Base-by-base conservation (phyloP, 305 asterid genomes). In the Fraxinus nigra region DNA sequence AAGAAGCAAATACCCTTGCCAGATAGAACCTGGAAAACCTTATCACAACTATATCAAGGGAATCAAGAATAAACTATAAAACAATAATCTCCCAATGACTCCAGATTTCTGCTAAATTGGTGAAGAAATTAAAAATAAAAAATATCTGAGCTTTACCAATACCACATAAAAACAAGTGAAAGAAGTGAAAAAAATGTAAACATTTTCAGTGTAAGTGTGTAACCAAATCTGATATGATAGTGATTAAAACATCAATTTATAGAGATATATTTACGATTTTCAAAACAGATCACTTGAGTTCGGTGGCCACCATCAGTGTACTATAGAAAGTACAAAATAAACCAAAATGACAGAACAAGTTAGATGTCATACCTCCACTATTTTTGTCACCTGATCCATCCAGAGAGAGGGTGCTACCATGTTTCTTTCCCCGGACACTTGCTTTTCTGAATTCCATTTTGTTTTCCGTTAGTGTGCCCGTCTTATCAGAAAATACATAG, bases 391-490 rank as follows among this genome's bases (percentile, higher is more conserved):
- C 87, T 72, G 87, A 80, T 32, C 78, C 91, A 86, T 83, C 87
- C 79, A 85, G 77, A 51, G 86, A 80, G 80, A 74, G 75, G 74
- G 89, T 75, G 69, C 82, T 84, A 76, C 92, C 94, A 83, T 92
- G 94, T 83, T 84, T 89, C 86, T 85, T 89, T 78, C 99, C 99
- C 89, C 91, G 90, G 54, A 97, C 90, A 86, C 97, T 91, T 56
- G 98, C 97, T 85, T 91, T 89, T 89, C 90, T 89, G 85, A 97
- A 97, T 86, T 93, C 99, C 99, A 97, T 97, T 92, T 94, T 94
- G 90, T 97, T 97, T 88, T 97, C 99, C 54, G 99, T 94, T 51
- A 96, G 91, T 14, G 99, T 96, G 82, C 98, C 99, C 0, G 99
- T 96, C 90, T 96, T 94, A 87, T 96, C 99, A 35, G 98, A 93